Percentiles rank a stretch among this genome's conserved stretches.
Conservation (phyloP, 108 stramenopile species). For the Nitzschia inconspicua region DNA sequence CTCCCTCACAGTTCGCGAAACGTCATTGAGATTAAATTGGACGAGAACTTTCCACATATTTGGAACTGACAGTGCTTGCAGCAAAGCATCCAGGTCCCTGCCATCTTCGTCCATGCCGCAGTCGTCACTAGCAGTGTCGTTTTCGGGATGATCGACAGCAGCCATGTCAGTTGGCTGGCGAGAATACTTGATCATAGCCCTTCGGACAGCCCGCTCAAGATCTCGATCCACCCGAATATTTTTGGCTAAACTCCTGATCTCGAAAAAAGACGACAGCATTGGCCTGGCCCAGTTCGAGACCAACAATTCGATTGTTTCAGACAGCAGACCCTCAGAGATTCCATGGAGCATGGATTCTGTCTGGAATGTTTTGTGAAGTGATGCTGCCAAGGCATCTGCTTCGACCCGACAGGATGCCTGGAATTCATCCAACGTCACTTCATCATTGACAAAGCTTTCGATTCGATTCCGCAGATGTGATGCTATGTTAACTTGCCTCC, state of each 20-base stretch:
- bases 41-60: constrained; percentile 11
- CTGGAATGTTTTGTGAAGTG: not conserved
- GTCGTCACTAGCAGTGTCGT: not conserved
- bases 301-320: constrained; percentile 7
- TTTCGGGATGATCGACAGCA: not conserved
- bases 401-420: constrained; percentile 9
- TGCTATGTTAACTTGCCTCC: constrained; percentile 41
- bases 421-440: constrained; percentile 7
- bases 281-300: constrained; percentile 9
- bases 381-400: constrained; percentile 5
- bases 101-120: not conserved
- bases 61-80: constrained; percentile 4
- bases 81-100: constrained; percentile 6
- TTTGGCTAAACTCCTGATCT: not conserved
- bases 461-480: constrained; percentile 32
- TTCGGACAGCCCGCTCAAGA: not conserved
- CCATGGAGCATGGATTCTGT: not conserved
- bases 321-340: constrained; percentile 6
- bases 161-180: not conserved
- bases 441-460: constrained; percentile 5
- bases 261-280: not conserved
- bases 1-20: constrained; percentile 9
- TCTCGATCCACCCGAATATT: not conserved
- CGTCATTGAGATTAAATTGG: constrained; percentile 12
- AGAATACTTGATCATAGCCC: not conserved